Evolutionary conservation across 202 grass and related monocot genomes (phyloP).

Genomic region (Miscanthus sacchariflorus): DNA sequence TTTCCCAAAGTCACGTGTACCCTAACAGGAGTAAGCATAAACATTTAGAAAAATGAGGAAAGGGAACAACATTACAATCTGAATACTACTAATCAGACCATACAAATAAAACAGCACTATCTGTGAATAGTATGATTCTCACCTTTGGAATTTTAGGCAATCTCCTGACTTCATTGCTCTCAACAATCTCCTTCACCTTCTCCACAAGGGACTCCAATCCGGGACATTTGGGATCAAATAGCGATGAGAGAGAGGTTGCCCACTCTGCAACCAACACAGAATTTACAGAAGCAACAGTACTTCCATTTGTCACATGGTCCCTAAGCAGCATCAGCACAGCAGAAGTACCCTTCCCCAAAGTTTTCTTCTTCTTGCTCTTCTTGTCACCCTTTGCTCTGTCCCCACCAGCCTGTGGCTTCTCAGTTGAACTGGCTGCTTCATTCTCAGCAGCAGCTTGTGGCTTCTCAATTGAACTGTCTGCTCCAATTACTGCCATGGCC

Average conservation of each 20-base stretch:
- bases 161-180: conserved; percentile 97
- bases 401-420: conserved; percentile 53
- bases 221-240: conserved; percentile 80
- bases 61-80: neutral
- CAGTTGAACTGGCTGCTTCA: conserved; percentile 50
- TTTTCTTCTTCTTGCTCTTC: conserved; percentile 90
- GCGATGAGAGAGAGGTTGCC: conserved; percentile 52
- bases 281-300: conserved; percentile 48
- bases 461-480: conserved; percentile 73
- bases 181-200: conserved; percentile 93
- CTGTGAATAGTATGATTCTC: conserved; percentile 35
- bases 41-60: conserved; percentile 9
- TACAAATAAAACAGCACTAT: neutral
- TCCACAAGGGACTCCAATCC: conserved; percentile 61
- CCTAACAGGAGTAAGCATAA: conserved; percentile 55
- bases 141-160: conserved; percentile 99
- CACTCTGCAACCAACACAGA: conserved; percentile 55
- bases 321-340: conserved; percentile 69
- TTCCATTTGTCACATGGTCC: conserved; percentile 57
- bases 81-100: neutral
- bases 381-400: conserved; percentile 66
- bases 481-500: conserved; percentile 63
- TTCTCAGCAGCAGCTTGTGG: conserved; percentile 44
- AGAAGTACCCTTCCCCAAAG: conserved; percentile 86
- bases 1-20: conserved; percentile 94